Evolutionary conservation across 129 eudicot species (phyloP).

Genomic region (Helianthus tuberosus): DNA sequence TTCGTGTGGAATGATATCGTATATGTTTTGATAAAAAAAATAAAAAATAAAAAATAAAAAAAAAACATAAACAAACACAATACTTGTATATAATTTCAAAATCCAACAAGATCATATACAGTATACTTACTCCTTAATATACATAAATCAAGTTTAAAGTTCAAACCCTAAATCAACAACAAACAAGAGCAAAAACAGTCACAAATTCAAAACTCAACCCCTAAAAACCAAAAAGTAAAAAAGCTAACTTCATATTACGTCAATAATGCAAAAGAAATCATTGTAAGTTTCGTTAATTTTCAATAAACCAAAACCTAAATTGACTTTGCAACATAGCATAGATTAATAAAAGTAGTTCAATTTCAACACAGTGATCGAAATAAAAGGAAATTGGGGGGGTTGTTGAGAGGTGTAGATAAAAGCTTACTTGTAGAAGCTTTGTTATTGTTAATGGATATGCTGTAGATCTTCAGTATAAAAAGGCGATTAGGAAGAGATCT

Average conservation of each 20-base stretch:
- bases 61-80: slow-evolving; percentile 1
- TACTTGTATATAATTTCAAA: not conserved
- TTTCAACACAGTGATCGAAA: slow-evolving; percentile 32
- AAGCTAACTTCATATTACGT: slow-evolving; percentile 14
- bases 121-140: slow-evolving; percentile 24
- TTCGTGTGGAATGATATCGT: too few relatives aligned
- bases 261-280: slow-evolving; percentile 24
- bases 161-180: slow-evolving; percentile 10
- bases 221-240: slow-evolving; percentile 16
- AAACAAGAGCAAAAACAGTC: not conserved
- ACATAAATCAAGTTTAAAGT: not conserved
- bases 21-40: too few relatives aligned
- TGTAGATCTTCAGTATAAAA: slow-evolving; percentile 14
- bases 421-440: slow-evolving; percentile 28
- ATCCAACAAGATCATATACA: not conserved
- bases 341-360: not conserved
- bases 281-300: slow-evolving; percentile 15
- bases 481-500: too few relatives aligned
- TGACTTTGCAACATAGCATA: slow-evolving; percentile 5
- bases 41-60: too few relatives aligned
- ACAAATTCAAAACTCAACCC: slow-evolving; percentile 13
- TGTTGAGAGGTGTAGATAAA: slow-evolving; percentile 6
- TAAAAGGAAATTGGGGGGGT: slow-evolving; percentile 27
- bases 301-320: slow-evolving; percentile 16
- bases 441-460: slow-evolving; percentile 16